Percentiles rank a stretch among this genome's conserved stretches.
Conservation (phyloP, 164 flowering plant species). For the Santalum album region DNA sequence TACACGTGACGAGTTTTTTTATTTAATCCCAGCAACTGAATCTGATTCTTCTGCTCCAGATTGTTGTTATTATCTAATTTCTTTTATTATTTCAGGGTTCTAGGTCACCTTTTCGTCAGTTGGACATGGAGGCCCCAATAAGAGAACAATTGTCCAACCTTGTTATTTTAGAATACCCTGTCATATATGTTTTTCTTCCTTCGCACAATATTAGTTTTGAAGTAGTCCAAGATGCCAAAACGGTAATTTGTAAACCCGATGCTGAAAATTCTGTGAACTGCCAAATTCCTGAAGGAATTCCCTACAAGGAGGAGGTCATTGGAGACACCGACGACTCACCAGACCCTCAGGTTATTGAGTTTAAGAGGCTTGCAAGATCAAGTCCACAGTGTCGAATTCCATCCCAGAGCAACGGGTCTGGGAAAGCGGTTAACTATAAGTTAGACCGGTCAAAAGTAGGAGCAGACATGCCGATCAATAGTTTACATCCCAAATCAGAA, state of each 20-base stretch:
- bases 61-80: no score
- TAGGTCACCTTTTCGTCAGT: not conserved
- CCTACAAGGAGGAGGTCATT: not conserved
- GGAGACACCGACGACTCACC: not conserved
- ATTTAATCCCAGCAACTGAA: no score
- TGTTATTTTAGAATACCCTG: not conserved
- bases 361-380: not conserved
- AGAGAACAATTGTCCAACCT: not conserved
- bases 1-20: no score
- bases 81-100: no score
- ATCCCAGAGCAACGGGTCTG: not conserved
- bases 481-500: not conserved
- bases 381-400: not conserved
- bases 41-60: no score
- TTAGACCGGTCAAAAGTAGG: no score
- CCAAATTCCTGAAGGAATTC: not conserved
- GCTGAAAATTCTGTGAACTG: not conserved
- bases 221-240: not conserved
- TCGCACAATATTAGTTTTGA: not conserved
- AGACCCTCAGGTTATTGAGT: not conserved
- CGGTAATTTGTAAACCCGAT: not conserved
- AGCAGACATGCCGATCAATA: no score
- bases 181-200: not conserved
- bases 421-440: not conserved
- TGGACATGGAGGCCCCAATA: not conserved